Conservation (phyloP, 306 rosid species). For the Lablab purpureus region DNA sequence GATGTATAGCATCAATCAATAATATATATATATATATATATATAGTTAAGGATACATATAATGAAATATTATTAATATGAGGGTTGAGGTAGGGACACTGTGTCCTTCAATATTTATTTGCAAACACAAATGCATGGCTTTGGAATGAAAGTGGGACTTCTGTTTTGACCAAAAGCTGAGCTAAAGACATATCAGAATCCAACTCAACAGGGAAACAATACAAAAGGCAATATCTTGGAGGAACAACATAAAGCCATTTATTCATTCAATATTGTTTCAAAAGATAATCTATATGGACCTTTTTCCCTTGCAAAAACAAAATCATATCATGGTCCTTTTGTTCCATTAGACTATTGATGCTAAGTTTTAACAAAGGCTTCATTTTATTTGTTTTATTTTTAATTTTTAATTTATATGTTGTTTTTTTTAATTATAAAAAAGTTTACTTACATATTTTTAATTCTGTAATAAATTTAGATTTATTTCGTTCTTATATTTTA, state of each 20-base stretch:
- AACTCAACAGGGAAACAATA: not conserved
- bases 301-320: not conserved
- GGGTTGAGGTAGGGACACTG: not conserved
- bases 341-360: not conserved
- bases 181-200: conserved; percentile 32
- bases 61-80: not conserved
- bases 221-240: not conserved
- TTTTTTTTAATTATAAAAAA: no score
- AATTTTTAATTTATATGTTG: not conserved
- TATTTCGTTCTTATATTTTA: no score
- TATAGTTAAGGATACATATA: not conserved
- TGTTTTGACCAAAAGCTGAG: conserved; percentile 30
- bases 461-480: no score
- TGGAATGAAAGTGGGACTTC: conserved; percentile 23
- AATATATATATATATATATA: no score
- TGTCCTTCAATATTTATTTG: not conserved
- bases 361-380: not conserved
- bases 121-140: not conserved
- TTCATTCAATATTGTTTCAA: conserved; percentile 28
- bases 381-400: not conserved
- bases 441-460: no score
- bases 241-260: conserved; percentile 11
- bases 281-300: conserved; percentile 6
- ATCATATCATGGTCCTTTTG: conserved; percentile 5
- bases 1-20: not conserved